These are phyloP conservation scores for Bjerkandera adusta DNA, from an alignment of 1,284 basidiomycete species.

Conservation along the genomic window DNA sequence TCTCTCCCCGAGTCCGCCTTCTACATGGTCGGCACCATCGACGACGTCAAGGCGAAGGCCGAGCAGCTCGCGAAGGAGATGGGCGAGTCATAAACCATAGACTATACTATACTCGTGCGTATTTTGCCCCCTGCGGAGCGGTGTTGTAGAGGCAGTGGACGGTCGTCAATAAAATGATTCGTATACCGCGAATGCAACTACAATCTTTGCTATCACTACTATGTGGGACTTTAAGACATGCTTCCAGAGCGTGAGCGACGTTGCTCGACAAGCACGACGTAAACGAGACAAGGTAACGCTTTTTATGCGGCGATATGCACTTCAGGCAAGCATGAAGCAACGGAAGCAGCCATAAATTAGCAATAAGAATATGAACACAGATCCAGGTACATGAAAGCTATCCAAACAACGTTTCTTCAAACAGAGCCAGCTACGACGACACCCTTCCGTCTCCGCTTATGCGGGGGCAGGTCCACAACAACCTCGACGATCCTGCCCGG, in stretches of 20 bases:
- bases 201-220: too few relatives aligned
- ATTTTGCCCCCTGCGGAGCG: neutral
- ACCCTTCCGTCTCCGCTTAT: neutral
- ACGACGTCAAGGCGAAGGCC: constrained; percentile 95
- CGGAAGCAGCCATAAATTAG: neutral
- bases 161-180: constrained; percentile 9
- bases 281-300: too few relatives aligned
- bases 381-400: too few relatives aligned
- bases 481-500: neutral
- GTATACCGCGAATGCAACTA: neutral
- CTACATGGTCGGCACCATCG: constrained; percentile 93
- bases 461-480: neutral
- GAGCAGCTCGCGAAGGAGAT: constrained; percentile 95
- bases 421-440: too few relatives aligned
- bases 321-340: too few relatives aligned
- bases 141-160: constrained; percentile 8
- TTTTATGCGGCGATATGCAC: too few relatives aligned
- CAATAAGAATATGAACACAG: neutral
- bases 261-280: too few relatives aligned
- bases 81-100: constrained; percentile 47
- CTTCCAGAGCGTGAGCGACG: too few relatives aligned
- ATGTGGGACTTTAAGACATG: too few relatives aligned
- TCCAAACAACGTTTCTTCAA: too few relatives aligned
- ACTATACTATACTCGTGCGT: neutral
- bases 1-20: constrained; percentile 90